Evolutionary conservation across 78 protist species (phyloP).

Genomic region (Cavenderia fasciculata): DNA sequence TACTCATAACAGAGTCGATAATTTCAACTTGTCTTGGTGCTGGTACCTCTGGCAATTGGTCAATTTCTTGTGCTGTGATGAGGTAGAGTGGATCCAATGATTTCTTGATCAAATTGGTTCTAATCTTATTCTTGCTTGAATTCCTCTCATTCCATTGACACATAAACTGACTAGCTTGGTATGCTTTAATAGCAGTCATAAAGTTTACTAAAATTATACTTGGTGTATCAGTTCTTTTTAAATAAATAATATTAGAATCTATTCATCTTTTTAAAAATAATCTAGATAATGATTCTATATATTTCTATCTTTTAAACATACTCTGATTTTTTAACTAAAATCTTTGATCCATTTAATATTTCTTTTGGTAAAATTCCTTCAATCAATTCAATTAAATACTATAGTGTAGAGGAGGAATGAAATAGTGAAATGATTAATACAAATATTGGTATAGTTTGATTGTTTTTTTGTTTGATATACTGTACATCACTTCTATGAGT

Average conservation of each 20-base stretch:
- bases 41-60: too few relatives aligned
- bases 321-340: constrained; percentile 16
- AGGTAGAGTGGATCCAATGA: constrained; percentile 44
- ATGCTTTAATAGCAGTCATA: constrained; percentile 42
- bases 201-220: constrained; percentile 33
- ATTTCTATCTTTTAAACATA: background rate
- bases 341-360: constrained; percentile 36
- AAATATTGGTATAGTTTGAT: background rate
- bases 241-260: background rate
- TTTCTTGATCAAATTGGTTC: constrained; percentile 17
- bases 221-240: background rate
- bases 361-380: constrained; percentile 74
- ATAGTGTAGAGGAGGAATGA: background rate
- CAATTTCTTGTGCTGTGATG: background rate
- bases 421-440: background rate
- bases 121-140: constrained; percentile 3
- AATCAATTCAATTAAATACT: constrained; percentile 52
- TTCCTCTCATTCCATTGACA: constrained; percentile 30
- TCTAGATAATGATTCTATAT: background rate
- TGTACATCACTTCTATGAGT: constrained; percentile 11
- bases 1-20: too few relatives aligned
- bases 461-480: background rate
- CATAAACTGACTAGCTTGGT: constrained; percentile 47
- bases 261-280: background rate
- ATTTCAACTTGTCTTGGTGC: too few relatives aligned